Conservation (phyloP, 2,329 filamentous ascomycete species). For the Aquanectria penicillioides region DNA sequence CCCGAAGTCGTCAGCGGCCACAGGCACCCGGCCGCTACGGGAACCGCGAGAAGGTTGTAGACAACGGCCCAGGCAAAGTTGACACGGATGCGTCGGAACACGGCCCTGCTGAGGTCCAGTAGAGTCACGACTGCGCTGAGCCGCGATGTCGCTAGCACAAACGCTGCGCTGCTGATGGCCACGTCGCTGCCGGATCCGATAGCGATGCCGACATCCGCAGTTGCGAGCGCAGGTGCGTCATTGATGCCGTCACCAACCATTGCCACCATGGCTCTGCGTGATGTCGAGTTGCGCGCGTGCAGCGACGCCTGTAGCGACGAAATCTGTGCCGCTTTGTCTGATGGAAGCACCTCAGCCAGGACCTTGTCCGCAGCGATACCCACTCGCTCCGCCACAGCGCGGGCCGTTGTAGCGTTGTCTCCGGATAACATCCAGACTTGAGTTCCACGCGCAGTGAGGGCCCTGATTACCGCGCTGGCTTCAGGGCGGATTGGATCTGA, state of each 20-base stretch:
- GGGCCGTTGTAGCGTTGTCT: slow-evolving; percentile 87
- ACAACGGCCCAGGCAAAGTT: slow-evolving; percentile 89
- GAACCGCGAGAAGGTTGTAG: slow-evolving; percentile 82
- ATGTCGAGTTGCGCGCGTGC: slow-evolving; percentile 46
- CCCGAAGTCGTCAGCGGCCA: slow-evolving; percentile 64
- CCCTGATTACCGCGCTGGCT: slow-evolving; percentile 69
- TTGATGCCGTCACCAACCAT: slow-evolving; percentile 94
- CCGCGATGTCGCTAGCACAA: slow-evolving; percentile 81
- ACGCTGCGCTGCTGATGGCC: slow-evolving; percentile 82
- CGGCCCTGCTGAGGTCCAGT: slow-evolving; percentile 73
- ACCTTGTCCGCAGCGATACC: slow-evolving; percentile 80
- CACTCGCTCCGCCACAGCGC: slow-evolving; percentile 78
- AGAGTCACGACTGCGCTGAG: slow-evolving; percentile 78
- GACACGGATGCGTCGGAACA: slow-evolving; percentile 82
- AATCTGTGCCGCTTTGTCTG: slow-evolving; percentile 81
- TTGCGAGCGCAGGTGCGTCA: slow-evolving; percentile 83
- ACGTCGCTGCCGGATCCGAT: slow-evolving; percentile 87
- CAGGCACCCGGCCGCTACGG: slow-evolving; percentile 82
- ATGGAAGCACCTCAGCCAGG: slow-evolving; percentile 86
- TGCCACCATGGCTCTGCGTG: slow-evolving; percentile 67
- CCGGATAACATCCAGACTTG: slow-evolving; percentile 93
- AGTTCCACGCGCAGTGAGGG: slow-evolving; percentile 72
- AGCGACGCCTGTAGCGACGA: slow-evolving; percentile 67
- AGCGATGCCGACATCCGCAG: slow-evolving; percentile 85
- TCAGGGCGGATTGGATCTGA: slow-evolving; percentile 85